phyloP scores from a whole-genome alignment of 805 yeast genomes.

The Spathaspora hagerdaliae region DNA sequence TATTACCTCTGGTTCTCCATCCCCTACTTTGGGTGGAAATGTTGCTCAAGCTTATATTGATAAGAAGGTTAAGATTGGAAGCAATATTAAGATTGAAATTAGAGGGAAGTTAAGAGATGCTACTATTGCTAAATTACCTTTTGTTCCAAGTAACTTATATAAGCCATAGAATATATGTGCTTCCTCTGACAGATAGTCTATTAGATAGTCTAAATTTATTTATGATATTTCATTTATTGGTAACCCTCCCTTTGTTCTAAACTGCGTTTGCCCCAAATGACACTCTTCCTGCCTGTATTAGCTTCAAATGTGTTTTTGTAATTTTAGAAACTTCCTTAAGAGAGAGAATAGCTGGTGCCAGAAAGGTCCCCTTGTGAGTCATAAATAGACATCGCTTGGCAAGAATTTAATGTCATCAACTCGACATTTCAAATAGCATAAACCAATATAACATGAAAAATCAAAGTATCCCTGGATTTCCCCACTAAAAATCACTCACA shows the following conservation, averaged over 20 bases:
- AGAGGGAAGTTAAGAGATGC: constrained; percentile 83
- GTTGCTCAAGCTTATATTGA: constrained; percentile 89
- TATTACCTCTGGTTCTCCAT: constrained; percentile 60
- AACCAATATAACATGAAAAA: too few species aligned
- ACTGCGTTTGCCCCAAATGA: background rate
- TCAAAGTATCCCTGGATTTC: too few species aligned
- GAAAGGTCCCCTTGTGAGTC: too few species aligned
- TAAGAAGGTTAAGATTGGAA: constrained; percentile 70
- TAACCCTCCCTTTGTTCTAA: background rate
- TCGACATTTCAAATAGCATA: too few species aligned
- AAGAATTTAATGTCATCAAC: too few species aligned
- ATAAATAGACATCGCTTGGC: too few species aligned
- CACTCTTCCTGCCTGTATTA: background rate
- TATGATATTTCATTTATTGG: background rate
- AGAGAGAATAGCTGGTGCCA: too few species aligned
- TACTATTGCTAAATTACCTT: constrained; percentile 76
- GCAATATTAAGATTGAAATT: constrained; percentile 66
- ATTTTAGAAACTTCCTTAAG: too few species aligned
- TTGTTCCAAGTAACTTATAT: constrained; percentile 41
- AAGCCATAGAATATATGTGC: constrained; percentile 1
- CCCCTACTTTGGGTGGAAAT: constrained; percentile 65
- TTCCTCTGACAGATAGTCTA: background rate
- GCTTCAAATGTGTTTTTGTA: background rate
- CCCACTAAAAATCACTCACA: too few species aligned
- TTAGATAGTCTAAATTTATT: background rate